These are phyloP conservation scores for Exophiala alcalophila DNA, from an alignment of 2,329 filamentous ascomycete genomes.

Conservation along the genomic window DNA sequence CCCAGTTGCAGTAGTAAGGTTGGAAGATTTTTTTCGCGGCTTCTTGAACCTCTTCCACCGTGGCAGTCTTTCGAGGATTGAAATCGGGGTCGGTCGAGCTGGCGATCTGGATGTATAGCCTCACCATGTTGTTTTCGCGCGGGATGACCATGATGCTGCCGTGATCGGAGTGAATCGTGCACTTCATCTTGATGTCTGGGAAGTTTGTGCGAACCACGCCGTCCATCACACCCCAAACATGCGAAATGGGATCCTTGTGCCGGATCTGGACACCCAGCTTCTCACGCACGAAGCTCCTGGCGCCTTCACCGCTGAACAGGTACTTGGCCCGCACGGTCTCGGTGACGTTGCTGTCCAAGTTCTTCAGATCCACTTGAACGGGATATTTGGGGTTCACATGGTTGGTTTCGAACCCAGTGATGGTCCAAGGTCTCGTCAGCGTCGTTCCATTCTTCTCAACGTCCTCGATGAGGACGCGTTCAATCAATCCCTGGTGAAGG, in stretches of 20 bases:
- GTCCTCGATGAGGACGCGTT: conserved; percentile 60
- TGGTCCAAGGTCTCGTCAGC: conserved; percentile 61
- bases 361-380: conserved; percentile 72
- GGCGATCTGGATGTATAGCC: conserved; percentile 56
- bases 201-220: conserved; percentile 62
- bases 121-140: conserved; percentile 50
- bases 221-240: conserved; percentile 67
- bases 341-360: conserved; percentile 67
- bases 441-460: conserved; percentile 57
- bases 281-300: conserved; percentile 59
- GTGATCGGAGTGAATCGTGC: conserved; percentile 63
- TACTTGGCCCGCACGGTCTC: conserved; percentile 66
- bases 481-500: conserved; percentile 61
- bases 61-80: conserved; percentile 59
- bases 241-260: conserved; percentile 61
- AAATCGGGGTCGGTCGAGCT: conserved; percentile 61
- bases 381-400: conserved; percentile 67
- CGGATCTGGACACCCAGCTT: conserved; percentile 64
- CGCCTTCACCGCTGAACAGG: conserved; percentile 62
- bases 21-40: conserved; percentile 57
- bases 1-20: conserved; percentile 61
- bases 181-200: conserved; percentile 64
- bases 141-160: conserved; percentile 64
- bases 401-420: conserved; percentile 60
- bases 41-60: conserved; percentile 57